Conservation (phyloP, 345 rosid genomes). For the Melastoma malabathricum region DNA sequence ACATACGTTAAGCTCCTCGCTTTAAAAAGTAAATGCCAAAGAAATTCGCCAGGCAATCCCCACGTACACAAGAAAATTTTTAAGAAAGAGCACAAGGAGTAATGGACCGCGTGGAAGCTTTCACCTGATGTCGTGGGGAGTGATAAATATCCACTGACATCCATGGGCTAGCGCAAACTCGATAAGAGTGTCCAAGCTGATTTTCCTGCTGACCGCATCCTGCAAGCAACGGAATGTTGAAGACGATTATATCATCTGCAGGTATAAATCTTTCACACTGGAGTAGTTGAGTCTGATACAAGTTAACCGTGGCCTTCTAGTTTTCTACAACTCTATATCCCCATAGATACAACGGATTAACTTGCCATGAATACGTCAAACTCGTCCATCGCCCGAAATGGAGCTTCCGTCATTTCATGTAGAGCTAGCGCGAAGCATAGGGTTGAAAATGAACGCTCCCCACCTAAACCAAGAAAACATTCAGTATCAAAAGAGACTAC, state of each 20-base stretch:
- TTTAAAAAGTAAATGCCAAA: no score
- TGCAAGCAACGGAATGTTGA: constrained; percentile 8
- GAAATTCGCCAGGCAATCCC: no score
- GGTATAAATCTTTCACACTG: no score
- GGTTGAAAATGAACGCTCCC: constrained; percentile 95
- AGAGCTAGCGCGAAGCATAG: constrained; percentile 89
- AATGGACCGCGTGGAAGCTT: no score
- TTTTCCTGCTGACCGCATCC: constrained; percentile 96
- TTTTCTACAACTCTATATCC: neutral
- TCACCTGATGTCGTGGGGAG: constrained; percentile 97
- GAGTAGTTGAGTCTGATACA: no score
- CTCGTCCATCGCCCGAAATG: constrained; percentile 98
- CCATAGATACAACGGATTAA: neutral
- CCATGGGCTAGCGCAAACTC: constrained; percentile 79
- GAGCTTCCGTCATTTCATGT: constrained; percentile 86
- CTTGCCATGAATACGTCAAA: constrained; percentile 96
- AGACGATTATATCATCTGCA: neutral
- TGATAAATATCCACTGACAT: constrained; percentile 93
- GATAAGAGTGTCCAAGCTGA: constrained; percentile 76
- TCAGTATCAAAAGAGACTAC: neutral
- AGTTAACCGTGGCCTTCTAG: neutral
- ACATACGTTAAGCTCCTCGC: neutral
- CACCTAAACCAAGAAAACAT: constrained; percentile 38
- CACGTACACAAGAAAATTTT: no score
- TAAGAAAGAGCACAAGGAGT: no score